Evolutionary conservation across 176 grass and related monocot genomes (phyloP).

Genomic region (Rhynchospora breviuscula): DNA sequence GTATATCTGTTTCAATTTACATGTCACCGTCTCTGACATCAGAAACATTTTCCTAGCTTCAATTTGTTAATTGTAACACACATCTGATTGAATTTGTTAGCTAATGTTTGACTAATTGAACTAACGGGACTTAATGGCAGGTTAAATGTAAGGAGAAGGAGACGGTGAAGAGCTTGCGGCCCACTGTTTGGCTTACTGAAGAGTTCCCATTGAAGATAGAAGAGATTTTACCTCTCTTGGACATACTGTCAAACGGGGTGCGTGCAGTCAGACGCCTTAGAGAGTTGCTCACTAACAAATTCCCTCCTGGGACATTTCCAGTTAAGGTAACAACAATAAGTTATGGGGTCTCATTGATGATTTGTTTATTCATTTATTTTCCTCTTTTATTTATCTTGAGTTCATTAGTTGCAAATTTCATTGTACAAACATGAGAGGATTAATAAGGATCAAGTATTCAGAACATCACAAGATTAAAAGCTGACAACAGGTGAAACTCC

Average conservation of each 20-base stretch:
- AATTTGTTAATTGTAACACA: background rate
- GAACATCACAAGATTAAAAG: background rate
- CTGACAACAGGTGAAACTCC: background rate
- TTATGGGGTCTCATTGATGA: background rate
- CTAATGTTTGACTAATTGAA: slow-evolving; percentile 6
- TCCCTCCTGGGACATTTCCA: slow-evolving; percentile 81
- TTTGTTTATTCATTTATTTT: background rate
- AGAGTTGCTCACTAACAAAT: slow-evolving; percentile 93
- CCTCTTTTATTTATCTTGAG: background rate
- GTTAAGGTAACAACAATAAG: slow-evolving; percentile 66
- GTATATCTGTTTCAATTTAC: background rate
- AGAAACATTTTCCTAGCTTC: background rate
- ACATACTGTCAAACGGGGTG: slow-evolving; percentile 79
- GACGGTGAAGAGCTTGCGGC: slow-evolving; percentile 88
- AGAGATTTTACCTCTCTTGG: slow-evolving; percentile 85
- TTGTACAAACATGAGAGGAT: background rate
- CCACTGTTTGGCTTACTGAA: slow-evolving; percentile 88
- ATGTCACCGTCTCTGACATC: background rate
- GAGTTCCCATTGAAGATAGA: slow-evolving; percentile 87
- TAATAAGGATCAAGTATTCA: background rate
- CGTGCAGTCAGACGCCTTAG: slow-evolving; percentile 80
- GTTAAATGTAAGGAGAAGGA: slow-evolving; percentile 95
- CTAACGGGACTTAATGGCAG: slow-evolving; percentile 20
- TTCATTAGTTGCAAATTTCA: background rate
- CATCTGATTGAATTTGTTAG: background rate